Evolutionary conservation across 2,329 filamentous ascomycete genomes (phyloP).

Genomic region (Alternaria infectoria): DNA sequence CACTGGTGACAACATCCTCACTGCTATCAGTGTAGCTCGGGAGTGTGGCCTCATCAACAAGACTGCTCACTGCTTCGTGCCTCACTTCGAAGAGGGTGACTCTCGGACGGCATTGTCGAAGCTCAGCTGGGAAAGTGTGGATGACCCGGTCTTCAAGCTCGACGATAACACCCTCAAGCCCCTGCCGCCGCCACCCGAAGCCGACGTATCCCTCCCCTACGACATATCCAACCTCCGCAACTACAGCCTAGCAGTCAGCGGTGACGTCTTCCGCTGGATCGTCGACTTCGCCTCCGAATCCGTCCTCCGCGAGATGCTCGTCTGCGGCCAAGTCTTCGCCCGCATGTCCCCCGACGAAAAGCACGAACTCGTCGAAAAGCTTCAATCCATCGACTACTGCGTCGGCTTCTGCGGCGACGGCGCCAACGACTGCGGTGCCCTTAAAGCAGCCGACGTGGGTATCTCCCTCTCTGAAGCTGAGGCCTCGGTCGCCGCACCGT

Average conservation of each 20-base stretch:
- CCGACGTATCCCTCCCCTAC: constrained; percentile 83
- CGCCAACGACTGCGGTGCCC: constrained; percentile 93
- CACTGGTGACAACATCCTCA: constrained; percentile 96
- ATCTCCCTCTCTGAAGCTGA: constrained; percentile 97
- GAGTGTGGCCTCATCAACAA: constrained; percentile 85
- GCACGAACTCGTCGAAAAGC: constrained; percentile 94
- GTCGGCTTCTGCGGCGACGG: constrained; percentile 97
- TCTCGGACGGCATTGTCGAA: constrained; percentile 74
- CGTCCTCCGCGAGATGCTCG: constrained; percentile 83
- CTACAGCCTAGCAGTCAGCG: constrained; percentile 87
- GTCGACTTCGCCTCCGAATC: constrained; percentile 87
- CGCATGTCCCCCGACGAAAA: constrained; percentile 99
- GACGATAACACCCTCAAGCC: constrained; percentile 83
- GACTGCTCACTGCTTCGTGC: constrained; percentile 88
- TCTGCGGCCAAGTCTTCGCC: constrained; percentile 90
- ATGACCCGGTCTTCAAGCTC: constrained; percentile 77
- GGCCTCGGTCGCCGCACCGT: constrained; percentile 96
- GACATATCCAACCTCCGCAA: constrained; percentile 81
- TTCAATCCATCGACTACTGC: constrained; percentile 95
- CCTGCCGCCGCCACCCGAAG: constrained; percentile 70
- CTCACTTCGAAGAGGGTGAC: constrained; percentile 83
- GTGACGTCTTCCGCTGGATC: constrained; percentile 96
- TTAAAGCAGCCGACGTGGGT: constrained; percentile 96
- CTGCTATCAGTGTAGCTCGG: constrained; percentile 91
- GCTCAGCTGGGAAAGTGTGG: constrained; percentile 92